Evolutionary conservation across 2,329 filamentous ascomycete species (phyloP), one percentile per base, ranked within the genome.

Genomic region (Ustulina deusta): DNA sequence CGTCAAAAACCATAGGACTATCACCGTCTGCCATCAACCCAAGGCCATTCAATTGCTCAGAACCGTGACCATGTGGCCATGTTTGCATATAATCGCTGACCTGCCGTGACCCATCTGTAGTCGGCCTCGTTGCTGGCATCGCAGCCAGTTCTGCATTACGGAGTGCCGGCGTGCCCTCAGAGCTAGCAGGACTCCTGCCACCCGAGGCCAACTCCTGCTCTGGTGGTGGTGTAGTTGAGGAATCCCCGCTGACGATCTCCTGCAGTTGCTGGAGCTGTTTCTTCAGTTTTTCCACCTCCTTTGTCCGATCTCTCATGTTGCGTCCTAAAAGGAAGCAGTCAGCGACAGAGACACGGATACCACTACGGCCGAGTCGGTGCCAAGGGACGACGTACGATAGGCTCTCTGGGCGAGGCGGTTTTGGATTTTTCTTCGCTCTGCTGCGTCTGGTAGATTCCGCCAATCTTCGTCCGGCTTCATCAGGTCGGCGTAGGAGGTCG

Each of bases 401-500:
- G 77, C 77, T 63, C 77, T 67, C 63, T 79, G 77, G 40, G 77
- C 77, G 36, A 79, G 75, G 11, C 77, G 75, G 59, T 79, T 79
- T 61, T 79, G 77, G n/a, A 79, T 78, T 69, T 78, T 78, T 56
- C 77, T 74, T 27, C 77, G 63, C 68, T 79, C 77, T 15, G 76
- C 74, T 32, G 76, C 75, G 65, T 78, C 75, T 27, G 76, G 75
- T 20, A 78, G 73, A 56, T 76, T 77, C 59, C 77, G 76, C 77
- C 77, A 79, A 56, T 79, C 77, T 68, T 79, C 77, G 32, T 78
- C 76, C 5, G 76, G 77, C 70, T 77, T 78, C 76, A 79, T 78
- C 22, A 79, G 63, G 61, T 79, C 76, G 48, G 74, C 76, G 51
- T 79, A 79, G 1, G 76, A 76, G 20, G 76, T 76, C 44, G 75